These are phyloP conservation scores for Dryas alaskensis DNA, from an alignment of 306 rosid species.

Conservation along the genomic window DNA sequence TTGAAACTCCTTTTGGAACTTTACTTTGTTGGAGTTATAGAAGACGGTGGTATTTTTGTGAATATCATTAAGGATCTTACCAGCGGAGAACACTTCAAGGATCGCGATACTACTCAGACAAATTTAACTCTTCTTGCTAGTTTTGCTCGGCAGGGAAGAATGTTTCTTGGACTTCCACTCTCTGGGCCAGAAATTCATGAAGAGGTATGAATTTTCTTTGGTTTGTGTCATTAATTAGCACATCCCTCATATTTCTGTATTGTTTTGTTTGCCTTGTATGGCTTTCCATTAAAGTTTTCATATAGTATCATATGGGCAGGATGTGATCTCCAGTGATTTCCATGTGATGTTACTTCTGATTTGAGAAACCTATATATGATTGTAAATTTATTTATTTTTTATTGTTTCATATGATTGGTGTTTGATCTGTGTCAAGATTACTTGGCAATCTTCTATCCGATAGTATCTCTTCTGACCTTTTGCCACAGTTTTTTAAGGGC, in stretches of 20 bases:
- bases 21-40: constrained; percentile 90
- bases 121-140: constrained; percentile 98
- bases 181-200: constrained; percentile 79
- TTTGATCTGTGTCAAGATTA: constrained; percentile 15
- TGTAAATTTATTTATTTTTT: background rate
- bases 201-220: constrained; percentile 52
- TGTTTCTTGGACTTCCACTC: constrained; percentile 72
- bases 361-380: background rate
- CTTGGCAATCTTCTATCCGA: constrained; percentile 24
- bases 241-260: background rate
- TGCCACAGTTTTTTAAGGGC: constrained; percentile 80
- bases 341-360: background rate
- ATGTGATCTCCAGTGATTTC: constrained; percentile 8
- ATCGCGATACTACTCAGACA: constrained; percentile 86
- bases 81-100: constrained; percentile 79
- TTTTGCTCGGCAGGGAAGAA: constrained; percentile 97
- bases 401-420: constrained; percentile 4
- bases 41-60: constrained; percentile 72
- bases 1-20: constrained; percentile 90
- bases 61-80: constrained; percentile 90
- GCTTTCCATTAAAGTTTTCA: constrained; percentile 3
- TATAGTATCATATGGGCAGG: background rate
- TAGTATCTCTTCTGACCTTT: constrained; percentile 36
- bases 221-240: constrained; percentile 8
- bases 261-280: background rate